Base-by-base conservation (phyloP, 2,329 filamentous ascomycete species). In the Scortechinia acanthostroma region DNA sequence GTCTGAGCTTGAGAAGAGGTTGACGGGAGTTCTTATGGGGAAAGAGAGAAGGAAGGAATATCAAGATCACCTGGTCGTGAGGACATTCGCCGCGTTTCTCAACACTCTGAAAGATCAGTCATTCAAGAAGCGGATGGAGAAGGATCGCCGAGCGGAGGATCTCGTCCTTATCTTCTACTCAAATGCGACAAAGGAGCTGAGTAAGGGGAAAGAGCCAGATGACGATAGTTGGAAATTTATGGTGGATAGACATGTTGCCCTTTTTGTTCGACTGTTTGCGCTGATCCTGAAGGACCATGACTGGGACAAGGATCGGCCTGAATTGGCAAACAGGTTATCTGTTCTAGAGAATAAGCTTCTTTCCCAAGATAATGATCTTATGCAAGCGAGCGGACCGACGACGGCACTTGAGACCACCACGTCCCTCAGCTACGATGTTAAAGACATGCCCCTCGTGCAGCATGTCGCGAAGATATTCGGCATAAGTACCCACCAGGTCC, bases 121-220 rank as follows among this genome's bases (percentile, higher is more conserved):
- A 3, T 87, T 86, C 55, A 74, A 80, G 49, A 85, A 82, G 63
- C 77, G 77, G 49, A 83, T 86, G 76, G 82, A 87, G 53, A 86
- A 86, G 58, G 83, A 86, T 55, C 69, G 84, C 40, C 69, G 80
- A 49, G 81, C 84, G 4, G 84, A 88, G 60, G 84, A 87, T 55
- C 63, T 88, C 48, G 72, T 88, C 33, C 68, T 88, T 46, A 87
- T 88, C 49, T 88, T 88, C 69, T 87, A 84, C 62, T 86, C 83
- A 2, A 83, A 81, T 54, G 83, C 83, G 4, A 86, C 83, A 10
- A 84, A 84, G 55, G 82, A 86, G 55, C 62, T 88, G 49, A 76
- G 83, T 17, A 40, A 83, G 58, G 81, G 80, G 43, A 82, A 83
- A 59, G 63, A 69, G 4, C 68, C 73, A 0, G 78, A 79, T 23